A percentile compares a stretch with the other conserved stretches of the same genome.
These are phyloP conservation scores for Tuber aestivum DNA, from an alignment of 495 filamentous ascomycete genomes.

Conservation along the genomic window DNA sequence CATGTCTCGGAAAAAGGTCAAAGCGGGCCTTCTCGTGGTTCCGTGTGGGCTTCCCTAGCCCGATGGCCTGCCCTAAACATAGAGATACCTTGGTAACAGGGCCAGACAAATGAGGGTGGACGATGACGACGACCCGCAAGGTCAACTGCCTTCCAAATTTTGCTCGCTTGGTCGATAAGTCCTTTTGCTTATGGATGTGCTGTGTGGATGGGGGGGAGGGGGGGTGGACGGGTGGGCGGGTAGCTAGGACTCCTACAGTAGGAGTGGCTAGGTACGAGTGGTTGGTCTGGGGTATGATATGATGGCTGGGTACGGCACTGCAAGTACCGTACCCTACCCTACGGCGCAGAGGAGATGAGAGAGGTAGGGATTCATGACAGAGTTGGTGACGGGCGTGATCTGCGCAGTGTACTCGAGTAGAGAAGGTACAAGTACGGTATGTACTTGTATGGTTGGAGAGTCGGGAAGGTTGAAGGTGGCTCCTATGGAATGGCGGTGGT, in stretches of 20 bases:
- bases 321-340: neutral
- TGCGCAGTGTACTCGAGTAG: neutral
- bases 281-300: neutral
- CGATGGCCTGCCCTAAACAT: constrained; percentile 15
- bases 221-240: constrained; percentile 2
- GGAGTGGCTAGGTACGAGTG: neutral
- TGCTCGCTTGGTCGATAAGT: neutral
- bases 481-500: constrained; percentile 1
- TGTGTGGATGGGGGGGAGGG: neutral
- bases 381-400: neutral
- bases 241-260: no score
- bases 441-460: neutral
- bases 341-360: neutral
- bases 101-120: neutral
- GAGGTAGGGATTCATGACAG: constrained; percentile 1
- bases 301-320: constrained; percentile 1
- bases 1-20: constrained; percentile 40
- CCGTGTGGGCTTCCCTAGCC: constrained; percentile 11
- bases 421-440: neutral
- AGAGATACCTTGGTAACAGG: neutral
- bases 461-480: neutral
- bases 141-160: neutral
- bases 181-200: neutral
- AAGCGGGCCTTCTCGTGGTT: constrained; percentile 12
- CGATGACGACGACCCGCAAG: neutral